phyloP scores from a whole-genome alignment of 768 basidiomycete species.

The Kwoniella dejecticola region DNA sequence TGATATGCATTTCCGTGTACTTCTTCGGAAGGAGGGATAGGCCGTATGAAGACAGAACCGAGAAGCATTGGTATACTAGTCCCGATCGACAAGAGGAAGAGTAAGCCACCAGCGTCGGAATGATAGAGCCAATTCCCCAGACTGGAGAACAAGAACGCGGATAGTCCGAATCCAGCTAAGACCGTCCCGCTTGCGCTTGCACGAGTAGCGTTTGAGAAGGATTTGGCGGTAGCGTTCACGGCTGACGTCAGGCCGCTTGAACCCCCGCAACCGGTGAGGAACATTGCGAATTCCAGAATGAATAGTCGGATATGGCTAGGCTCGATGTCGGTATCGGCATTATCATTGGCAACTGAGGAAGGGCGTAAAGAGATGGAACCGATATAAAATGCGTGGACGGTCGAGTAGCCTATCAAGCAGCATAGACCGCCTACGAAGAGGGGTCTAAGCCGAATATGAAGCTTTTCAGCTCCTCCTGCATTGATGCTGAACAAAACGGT shows the following conservation, averaged over 20 bases:
- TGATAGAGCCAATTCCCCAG: conserved; percentile 72
- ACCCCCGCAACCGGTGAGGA: conserved; percentile 75
- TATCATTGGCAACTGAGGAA: not conserved
- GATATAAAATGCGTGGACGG: conserved; percentile 71
- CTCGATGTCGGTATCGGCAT: too few relatives aligned
- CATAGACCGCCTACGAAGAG: conserved; percentile 65
- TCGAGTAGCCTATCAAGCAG: conserved; percentile 71
- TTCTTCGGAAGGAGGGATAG: conserved; percentile 60
- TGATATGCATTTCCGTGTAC: not conserved
- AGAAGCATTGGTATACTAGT: conserved; percentile 76
- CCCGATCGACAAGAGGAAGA: conserved; percentile 74
- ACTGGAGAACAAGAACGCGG: conserved; percentile 84
- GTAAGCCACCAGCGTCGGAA: conserved; percentile 74
- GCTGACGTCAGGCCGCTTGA: conserved; percentile 71
- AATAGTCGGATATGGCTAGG: conserved; percentile 54
- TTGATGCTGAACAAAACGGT: too few relatives aligned
- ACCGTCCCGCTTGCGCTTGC: conserved; percentile 76
- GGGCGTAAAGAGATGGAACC: conserved; percentile 57
- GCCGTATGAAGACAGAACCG: conserved; percentile 73
- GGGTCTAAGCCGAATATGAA: conserved; percentile 56
- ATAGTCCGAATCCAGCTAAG: conserved; percentile 83
- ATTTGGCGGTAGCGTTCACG: conserved; percentile 79
- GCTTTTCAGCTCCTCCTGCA: too few relatives aligned
- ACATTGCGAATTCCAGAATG: conserved; percentile 66
- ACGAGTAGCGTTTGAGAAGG: conserved; percentile 71